Evolutionary conservation across 371 early-diverging fungal genomes (phyloP), one percentile per base, ranked within the genome.

Genomic region (Rhizopus sp.): DNA sequence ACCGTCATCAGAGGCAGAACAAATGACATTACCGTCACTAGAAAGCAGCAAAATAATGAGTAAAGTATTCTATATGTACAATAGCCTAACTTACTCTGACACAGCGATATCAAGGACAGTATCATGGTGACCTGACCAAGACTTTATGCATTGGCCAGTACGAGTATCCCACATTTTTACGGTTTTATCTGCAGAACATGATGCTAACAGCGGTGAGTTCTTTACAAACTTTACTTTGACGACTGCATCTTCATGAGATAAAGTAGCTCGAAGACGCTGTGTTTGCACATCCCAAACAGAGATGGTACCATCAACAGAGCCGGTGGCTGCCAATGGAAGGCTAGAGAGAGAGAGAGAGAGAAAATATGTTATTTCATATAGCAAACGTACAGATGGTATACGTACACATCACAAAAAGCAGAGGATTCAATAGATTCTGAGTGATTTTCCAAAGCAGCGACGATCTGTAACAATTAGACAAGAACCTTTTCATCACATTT

Each of bases 141-240:
- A 72, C 59, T 86, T 84, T 54, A 86, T 64, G 49, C 82, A 85
- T 50, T 81, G 66, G 0, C 93, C 93, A 9, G 91, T 89, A 59
- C 93, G 75, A 40, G 83, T 79, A 78, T 97, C 97, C 96, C 96
- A 97, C 50, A 92, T 63, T 46, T 86, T 83, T 4, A 93, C 84
- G 0, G 88, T 85, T 34, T 82, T 72, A 62, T 95, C 97, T 13
- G 84, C 83, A 5, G 94, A 92, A 50, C 87, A 83, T 15, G 90
- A 76, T 0, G 84, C 79, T 34, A 95, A 58, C 57, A 85, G 60
- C 31, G 90, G 88, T 3, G 85, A 74, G 47, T 80, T 80, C 55
- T 80, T 64, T 50, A 88, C 85, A 80, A 89, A 94, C 55, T 81
- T 64, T 5, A 91, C 75, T 64, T 88, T 84, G 23, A 91, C 92